Evolutionary conservation across 2,329 filamentous ascomycete genomes (phyloP).

Genomic region (Dothideomycetes sp.): DNA sequence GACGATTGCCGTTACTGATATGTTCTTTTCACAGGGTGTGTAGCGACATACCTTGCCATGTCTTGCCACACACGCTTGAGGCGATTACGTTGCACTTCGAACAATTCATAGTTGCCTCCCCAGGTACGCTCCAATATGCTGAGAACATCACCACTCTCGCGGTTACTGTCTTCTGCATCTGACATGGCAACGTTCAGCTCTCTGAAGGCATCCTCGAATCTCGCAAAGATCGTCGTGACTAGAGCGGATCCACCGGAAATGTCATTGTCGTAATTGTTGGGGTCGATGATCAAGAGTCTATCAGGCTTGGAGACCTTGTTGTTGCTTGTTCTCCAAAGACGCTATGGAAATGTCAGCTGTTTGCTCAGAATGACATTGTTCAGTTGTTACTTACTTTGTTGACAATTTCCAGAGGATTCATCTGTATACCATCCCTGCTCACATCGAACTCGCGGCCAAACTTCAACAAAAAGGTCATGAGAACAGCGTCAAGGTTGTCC

Average conservation of each 20-base stretch:
- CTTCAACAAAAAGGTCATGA: conserved; percentile 81
- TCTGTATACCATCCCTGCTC: conserved; percentile 58
- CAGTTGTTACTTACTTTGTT: conserved; percentile 54
- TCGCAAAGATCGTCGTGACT: conserved; percentile 55
- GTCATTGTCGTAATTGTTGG: conserved; percentile 76
- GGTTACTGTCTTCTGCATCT: conserved; percentile 33
- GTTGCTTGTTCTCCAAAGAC: conserved; percentile 11
- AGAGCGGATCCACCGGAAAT: conserved; percentile 79
- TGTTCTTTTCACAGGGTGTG: not conserved
- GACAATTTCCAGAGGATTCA: conserved; percentile 66
- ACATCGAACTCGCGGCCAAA: conserved; percentile 80
- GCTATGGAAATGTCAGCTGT: conserved; percentile 15
- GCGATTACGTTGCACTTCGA: conserved; percentile 58
- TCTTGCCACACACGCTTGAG: conserved; percentile 33
- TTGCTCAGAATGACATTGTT: conserved; percentile 16
- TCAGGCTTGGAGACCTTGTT: conserved; percentile 44
- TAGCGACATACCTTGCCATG: conserved; percentile 14
- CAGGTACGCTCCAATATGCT: conserved; percentile 66
- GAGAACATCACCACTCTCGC: conserved; percentile 23
- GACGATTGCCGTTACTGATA: conserved; percentile 4
- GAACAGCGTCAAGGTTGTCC: conserved; percentile 31
- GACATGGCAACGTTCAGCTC: conserved; percentile 34
- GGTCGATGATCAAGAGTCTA: conserved; percentile 82
- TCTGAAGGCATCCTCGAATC: conserved; percentile 58
- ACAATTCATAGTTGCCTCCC: conserved; percentile 69